Conservation (phyloP, 352 stramenopile genomes). For the Blastocystis sp. region DNA sequence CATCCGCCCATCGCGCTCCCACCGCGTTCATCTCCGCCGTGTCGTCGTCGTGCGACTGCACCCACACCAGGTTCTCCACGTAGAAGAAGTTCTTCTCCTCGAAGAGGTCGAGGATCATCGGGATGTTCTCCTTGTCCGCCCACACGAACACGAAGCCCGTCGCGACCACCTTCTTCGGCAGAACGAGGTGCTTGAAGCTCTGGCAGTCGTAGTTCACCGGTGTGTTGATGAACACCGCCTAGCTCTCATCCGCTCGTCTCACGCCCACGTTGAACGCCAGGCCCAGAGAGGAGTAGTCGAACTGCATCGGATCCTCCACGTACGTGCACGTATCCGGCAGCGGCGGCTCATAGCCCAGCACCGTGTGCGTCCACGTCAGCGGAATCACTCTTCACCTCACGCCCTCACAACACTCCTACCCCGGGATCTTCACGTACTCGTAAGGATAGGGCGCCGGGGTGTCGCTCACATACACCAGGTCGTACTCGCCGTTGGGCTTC, state of each 20-base stretch:
- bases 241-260: background rate
- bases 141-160: conserved; percentile 70
- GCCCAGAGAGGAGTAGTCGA: conserved; percentile 26
- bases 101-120: conserved; percentile 29
- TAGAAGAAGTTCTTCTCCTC: conserved; percentile 70
- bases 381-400: conserved; percentile 1
- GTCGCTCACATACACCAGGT: conserved; percentile 20
- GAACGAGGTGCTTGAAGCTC: background rate
- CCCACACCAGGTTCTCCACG: conserved; percentile 73
- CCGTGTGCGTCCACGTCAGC: conserved; percentile 37
- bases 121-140: conserved; percentile 74
- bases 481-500: background rate
- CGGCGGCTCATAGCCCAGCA: conserved; percentile 7
- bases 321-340: background rate
- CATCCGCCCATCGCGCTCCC: background rate
- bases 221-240: conserved; percentile 65
- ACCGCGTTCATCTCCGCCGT: conserved; percentile 6
- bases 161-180: conserved; percentile 24
- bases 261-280: conserved; percentile 22
- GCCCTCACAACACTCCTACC: background rate
- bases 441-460: conserved; percentile 23
- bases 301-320: conserved; percentile 1
- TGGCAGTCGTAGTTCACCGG: conserved; percentile 24
- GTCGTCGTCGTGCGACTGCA: conserved; percentile 58
- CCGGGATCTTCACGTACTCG: conserved; percentile 50